Evolutionary conservation across 768 basidiomycete species (phyloP), one percentile per base, ranked within the genome.

Genomic region (Artomyces pyxidatus): DNA sequence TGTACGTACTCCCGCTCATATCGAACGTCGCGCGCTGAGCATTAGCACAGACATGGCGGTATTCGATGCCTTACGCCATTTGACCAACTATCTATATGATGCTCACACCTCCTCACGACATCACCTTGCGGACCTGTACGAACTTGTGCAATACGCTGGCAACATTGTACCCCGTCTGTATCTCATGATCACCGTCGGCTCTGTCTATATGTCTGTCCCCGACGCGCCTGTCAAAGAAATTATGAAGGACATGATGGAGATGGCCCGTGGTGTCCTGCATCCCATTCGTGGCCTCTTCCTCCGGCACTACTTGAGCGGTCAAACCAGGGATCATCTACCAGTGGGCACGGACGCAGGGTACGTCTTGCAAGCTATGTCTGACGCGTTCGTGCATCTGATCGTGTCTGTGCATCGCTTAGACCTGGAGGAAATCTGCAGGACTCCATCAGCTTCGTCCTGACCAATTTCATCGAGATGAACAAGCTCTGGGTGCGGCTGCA

Each of bases 161-260:
- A 95, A 94, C 65, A 94, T 96, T 64, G 85, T 95, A 42, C 92
- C 92, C 22, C 82, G 92, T 16, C 74, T 90, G 29, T 91, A 98
- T 69, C 88, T 98, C 61, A 98, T 99, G 96, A 96, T 98, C 59
- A 98, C 96, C 32, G 95, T 99, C 53, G 96, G 96, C 55, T 90
- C 95, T 1, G 94, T 98, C 29, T 99, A 97, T 75, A 98, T 99
- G 96, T 93, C 92, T 25, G 84, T 97, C 45, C 83, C 92, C 2
- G 95, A 96, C 51, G 94, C 95, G 9, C 95, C 95, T 4, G 84
- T 98, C 48, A 96, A 93, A 74, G 95, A 99, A 71, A 92, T 99
- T 54, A 99, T 98, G 95, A 98, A 96, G 75, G 96, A 99, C 67
- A 97, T 98, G 95, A 87, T 99, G 87, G 96, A 99, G 67, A 98